These are phyloP conservation scores for Aurifilum marmelostoma DNA, from an alignment of 2,329 filamentous ascomycete species.

Conservation along the genomic window DNA sequence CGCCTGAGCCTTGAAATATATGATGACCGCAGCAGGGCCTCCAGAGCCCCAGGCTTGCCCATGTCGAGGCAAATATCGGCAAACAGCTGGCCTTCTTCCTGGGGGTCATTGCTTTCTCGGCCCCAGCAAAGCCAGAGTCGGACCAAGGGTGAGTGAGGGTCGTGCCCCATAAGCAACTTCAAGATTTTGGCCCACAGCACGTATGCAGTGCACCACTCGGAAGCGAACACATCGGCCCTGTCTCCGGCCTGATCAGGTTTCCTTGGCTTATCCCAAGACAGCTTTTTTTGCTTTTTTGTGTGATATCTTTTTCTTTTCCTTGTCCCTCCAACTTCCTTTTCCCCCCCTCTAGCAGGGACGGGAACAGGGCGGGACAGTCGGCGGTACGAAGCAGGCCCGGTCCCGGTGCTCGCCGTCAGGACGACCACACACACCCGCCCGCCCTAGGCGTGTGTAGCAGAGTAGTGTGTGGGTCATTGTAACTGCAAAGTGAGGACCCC, in stretches of 20 bases:
- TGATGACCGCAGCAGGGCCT: conserved; percentile 6
- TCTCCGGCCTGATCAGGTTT: neutral
- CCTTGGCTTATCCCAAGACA: neutral
- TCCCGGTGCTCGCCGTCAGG: neutral
- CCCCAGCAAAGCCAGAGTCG: conserved; percentile 28
- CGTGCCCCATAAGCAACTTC: conserved; percentile 30
- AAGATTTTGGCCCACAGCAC: conserved; percentile 24
- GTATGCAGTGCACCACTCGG: conserved; percentile 14
- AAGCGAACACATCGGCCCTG: conserved; percentile 17
- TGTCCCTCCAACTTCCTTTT: too few species aligned
- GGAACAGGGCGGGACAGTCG: conserved; percentile 11
- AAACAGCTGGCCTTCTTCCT: conserved; percentile 23
- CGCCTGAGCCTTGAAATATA: conserved; percentile 25
- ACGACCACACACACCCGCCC: neutral
- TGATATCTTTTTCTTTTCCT: too few species aligned
- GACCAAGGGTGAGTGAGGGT: conserved; percentile 27
- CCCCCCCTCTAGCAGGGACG: neutral
- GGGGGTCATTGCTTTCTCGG: conserved; percentile 28
- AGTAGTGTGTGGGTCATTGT: neutral
- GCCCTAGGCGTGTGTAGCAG: neutral
- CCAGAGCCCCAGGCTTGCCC: conserved; percentile 20
- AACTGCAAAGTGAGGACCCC: conserved; percentile 24
- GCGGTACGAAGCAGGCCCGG: conserved; percentile 2
- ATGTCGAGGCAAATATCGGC: conserved; percentile 29
- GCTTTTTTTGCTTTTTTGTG: neutral